A percentile compares a stretch with the other conserved stretches of the same genome.
Conservation (phyloP, 345 rosid genomes). For the Erodium maritimum region DNA sequence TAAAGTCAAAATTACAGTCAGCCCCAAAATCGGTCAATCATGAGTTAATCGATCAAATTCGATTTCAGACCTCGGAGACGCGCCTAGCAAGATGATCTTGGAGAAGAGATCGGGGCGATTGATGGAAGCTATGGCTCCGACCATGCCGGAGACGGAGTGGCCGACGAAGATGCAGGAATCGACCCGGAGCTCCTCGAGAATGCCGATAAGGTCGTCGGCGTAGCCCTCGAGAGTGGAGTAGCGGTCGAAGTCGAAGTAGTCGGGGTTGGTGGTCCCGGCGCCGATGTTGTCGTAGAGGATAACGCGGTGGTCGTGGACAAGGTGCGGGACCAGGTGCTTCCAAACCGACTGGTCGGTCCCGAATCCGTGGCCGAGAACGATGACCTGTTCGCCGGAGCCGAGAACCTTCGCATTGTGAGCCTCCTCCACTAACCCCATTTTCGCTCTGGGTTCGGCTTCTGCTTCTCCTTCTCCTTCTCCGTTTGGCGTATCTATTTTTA, state of each 20-base stretch:
- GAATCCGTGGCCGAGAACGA: constrained; percentile 69
- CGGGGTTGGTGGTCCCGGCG: constrained; percentile 84
- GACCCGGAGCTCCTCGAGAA: constrained; percentile 56
- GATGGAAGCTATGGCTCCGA: constrained; percentile 70
- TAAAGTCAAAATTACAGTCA: neutral
- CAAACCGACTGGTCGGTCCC: constrained; percentile 89
- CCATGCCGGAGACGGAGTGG: constrained; percentile 86
- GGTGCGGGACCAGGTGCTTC: constrained; percentile 64
- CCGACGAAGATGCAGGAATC: constrained; percentile 58
- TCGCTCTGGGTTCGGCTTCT: too few relatives aligned
- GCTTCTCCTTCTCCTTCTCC: too few relatives aligned
- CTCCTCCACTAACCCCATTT: constrained; percentile 11
- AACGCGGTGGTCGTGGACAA: constrained; percentile 35
- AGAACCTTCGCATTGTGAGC: constrained; percentile 60
- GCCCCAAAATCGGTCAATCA: too few relatives aligned
- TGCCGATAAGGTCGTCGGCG: constrained; percentile 65
- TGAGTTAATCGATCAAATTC: too few relatives aligned
- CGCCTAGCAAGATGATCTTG: constrained; percentile 59
- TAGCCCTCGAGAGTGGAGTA: constrained; percentile 68
- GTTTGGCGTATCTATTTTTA: too few relatives aligned
- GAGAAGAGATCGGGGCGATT: constrained; percentile 72
- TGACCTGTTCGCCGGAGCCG: constrained; percentile 52
- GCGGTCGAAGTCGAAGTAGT: constrained; percentile 43
- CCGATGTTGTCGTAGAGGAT: constrained; percentile 74
- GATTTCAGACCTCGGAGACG: too few relatives aligned